phyloP scores from a whole-genome alignment of 2,329 filamentous ascomycete genomes.

The Arthrobotrys iridis region DNA sequence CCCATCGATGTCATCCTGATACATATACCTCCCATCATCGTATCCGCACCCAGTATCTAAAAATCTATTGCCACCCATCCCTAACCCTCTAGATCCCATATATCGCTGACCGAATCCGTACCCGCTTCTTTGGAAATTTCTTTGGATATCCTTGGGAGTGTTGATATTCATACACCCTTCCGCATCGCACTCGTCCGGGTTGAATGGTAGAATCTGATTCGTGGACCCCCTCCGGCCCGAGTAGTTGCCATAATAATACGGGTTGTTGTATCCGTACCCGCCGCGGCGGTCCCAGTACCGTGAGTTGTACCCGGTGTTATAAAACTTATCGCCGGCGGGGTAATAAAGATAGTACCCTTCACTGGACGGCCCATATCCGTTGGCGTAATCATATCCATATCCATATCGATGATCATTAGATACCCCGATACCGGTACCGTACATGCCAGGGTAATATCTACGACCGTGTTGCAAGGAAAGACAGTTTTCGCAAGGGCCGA shows the following conservation, averaged over 20 bases:
- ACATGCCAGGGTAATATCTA: background rate
- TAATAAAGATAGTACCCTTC: constrained; percentile 22
- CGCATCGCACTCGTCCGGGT: constrained; percentile 41
- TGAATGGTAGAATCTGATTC: background rate
- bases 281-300: background rate
- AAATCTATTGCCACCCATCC: background rate
- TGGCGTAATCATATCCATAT: background rate
- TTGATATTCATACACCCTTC: constrained; percentile 25
- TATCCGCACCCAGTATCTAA: background rate
- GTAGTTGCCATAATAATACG: background rate
- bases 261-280: background rate
- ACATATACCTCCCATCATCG: constrained; percentile 5
- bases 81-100: background rate
- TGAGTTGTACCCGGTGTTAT: constrained; percentile 12
- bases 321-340: background rate
- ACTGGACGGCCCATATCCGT: background rate
- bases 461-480: background rate
- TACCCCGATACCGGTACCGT: constrained; percentile 7
- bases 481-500: constrained; percentile 41
- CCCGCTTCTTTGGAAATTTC: background rate
- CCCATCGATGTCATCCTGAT: background rate
- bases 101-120: constrained; percentile 9
- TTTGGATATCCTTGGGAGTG: constrained; percentile 13
- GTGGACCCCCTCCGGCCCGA: background rate
- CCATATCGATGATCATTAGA: background rate